Evolutionary conservation across 352 stramenopile species (phyloP), one percentile per base, ranked within the genome.

Genomic region (Phytopythium litorale): DNA sequence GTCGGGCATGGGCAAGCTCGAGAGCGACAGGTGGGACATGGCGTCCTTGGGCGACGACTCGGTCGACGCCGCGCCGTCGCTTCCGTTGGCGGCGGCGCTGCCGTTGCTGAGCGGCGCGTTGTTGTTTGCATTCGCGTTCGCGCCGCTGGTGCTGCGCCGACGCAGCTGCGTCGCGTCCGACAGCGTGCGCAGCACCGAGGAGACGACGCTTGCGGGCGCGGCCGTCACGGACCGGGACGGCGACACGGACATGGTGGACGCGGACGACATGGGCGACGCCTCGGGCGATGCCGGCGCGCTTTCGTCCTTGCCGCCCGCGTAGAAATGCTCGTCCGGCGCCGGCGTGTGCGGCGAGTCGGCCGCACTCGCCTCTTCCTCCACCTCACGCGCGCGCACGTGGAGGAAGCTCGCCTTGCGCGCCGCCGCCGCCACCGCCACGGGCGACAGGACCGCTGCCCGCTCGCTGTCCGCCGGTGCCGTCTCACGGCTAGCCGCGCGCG

Each of bases 311-410:
- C 62, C 43, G 30, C 55, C 54, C 15, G 58, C 30, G 37, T 66
- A 64, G 21, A 58, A 56, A 51, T 69, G 60, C 43, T 77, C 56
- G 53, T 84, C 72, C 0, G 74, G 56, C 12, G 64, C 71, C 11
- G 77, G 72, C 15, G 73, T 84, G 33, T 70, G 64, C 15, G 72
- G 72, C 19, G 70, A 70, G 42, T 60, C 60, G 1, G 43, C 45
- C 5, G 28, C 28, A 32, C 28, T 7, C 13, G 18, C 4, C 25
- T n/a, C 18, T 7, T 38, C 35, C 35, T 40, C 35, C 12, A 40
- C 2, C 35, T 40, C 35, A 11, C 35, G 35, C 35, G 1, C 16
- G 19, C 28, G n/a, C 33, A 16, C 19, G 7, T 23, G 18, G 19
- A 28, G n/a, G 33, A 45, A 19, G 28, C 23, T 48, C n/a, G 52